phyloP scores from a whole-genome alignment of 208 protist genomes.

The Trypanosomatidae sp. region DNA sequence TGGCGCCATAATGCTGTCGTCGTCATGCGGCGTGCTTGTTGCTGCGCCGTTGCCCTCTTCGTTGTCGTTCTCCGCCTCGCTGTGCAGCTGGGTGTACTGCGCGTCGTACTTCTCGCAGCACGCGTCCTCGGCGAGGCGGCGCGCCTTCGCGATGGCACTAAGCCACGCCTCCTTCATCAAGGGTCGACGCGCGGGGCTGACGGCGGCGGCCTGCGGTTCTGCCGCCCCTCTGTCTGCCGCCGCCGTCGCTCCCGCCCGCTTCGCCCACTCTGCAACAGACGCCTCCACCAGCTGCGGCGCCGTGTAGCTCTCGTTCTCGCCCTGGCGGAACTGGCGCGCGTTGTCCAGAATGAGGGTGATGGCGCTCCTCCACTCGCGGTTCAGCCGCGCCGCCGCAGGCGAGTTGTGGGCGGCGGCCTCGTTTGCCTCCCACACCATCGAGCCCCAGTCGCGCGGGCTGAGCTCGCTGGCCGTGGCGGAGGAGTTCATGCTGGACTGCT shows the following conservation, averaged over 20 bases:
- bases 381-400: constrained; percentile 4
- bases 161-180: no score
- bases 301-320: constrained; percentile 9
- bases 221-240: no score
- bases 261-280: constrained; percentile 7
- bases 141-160: constrained; percentile 7
- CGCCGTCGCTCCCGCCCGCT: neutral
- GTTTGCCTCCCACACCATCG: constrained; percentile 3
- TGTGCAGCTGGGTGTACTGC: constrained; percentile 23
- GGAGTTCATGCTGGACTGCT: constrained; percentile 8
- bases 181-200: no score
- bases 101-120: constrained; percentile 33
- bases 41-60: constrained; percentile 1
- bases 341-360: constrained; percentile 22
- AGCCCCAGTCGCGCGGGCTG: constrained; percentile 14
- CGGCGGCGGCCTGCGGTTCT: neutral
- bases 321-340: constrained; percentile 17
- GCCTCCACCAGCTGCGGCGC: constrained; percentile 10
- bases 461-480: constrained; percentile 23
- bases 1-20: constrained; percentile 14
- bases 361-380: constrained; percentile 15
- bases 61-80: constrained; percentile 15
- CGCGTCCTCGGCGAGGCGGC: constrained; percentile 13
- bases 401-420: neutral
- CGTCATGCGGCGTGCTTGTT: neutral